Percentiles rank a stretch among this genome's conserved stretches.
phyloP scores from a whole-genome alignment of 805 yeast species.

The Pichia paraexigua region DNA sequence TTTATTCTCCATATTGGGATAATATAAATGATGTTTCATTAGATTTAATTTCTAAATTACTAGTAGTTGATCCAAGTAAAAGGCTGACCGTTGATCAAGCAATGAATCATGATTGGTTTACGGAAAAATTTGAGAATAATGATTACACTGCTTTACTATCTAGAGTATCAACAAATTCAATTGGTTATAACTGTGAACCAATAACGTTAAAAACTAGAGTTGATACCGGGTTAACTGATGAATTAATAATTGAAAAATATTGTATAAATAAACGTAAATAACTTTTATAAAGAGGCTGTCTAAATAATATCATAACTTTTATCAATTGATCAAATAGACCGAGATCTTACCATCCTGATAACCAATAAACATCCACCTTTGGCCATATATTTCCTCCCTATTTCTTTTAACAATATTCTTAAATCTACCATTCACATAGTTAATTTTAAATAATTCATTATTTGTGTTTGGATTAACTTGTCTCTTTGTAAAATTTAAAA shows the following conservation, averaged over 20 bases:
- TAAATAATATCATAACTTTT: background rate
- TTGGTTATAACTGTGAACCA: slow-evolving; percentile 22
- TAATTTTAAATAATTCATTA: background rate
- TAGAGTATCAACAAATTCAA: slow-evolving; percentile 19
- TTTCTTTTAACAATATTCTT: slow-evolving; percentile 27
- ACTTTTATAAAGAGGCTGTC: background rate
- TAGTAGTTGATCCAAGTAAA: slow-evolving; percentile 44
- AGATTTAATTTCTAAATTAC: slow-evolving; percentile 54
- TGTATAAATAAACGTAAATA: background rate
- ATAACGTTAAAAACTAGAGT: slow-evolving; percentile 22
- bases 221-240: slow-evolving; percentile 19
- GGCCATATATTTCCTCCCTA: slow-evolving; percentile 19
- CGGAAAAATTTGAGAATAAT: background rate
- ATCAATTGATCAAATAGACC: slow-evolving; percentile 13
- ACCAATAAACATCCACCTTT: slow-evolving; percentile 25
- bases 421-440: slow-evolving; percentile 25
- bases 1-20: slow-evolving; percentile 78
- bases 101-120: slow-evolving; percentile 39
- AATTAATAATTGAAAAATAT: slow-evolving; percentile 14
- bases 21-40: slow-evolving; percentile 54
- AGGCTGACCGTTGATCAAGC: slow-evolving; percentile 36
- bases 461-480: slow-evolving; percentile 15
- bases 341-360: slow-evolving; percentile 29
- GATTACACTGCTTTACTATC: background rate
- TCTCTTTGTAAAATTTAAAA: slow-evolving; percentile 15